Conservation (phyloP, 2,329 filamentous ascomycete species). For the Penicillium sp. region DNA sequence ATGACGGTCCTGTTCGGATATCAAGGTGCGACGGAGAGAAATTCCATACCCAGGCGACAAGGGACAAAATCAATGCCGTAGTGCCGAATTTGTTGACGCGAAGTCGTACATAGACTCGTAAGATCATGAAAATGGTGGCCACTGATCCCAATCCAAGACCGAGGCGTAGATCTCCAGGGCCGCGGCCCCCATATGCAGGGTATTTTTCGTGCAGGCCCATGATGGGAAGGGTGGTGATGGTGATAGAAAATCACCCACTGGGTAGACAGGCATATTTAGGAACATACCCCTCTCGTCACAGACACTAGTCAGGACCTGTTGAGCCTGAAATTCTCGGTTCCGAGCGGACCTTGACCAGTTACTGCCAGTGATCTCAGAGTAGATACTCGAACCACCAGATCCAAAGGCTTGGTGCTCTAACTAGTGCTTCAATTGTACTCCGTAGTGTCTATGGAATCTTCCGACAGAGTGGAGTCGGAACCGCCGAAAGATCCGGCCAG, state of each 20-base stretch:
- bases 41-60: conserved; percentile 31
- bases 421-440: neutral
- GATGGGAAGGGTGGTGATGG: neutral
- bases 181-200: conserved; percentile 32
- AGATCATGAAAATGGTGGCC: conserved; percentile 29
- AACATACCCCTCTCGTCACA: neutral
- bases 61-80: conserved; percentile 26
- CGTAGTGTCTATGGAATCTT: neutral
- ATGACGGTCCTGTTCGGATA: neutral
- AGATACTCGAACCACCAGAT: conserved; percentile 11
- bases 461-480: conserved; percentile 14
- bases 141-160: conserved; percentile 25
- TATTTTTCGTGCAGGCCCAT: conserved; percentile 21
- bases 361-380: conserved; percentile 8
- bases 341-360: neutral
- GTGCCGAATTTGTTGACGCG: conserved; percentile 33
- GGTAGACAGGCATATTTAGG: conserved; percentile 5
- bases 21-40: neutral
- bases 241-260: neutral
- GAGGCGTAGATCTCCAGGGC: conserved; percentile 26
- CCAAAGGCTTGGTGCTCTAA: conserved; percentile 1
- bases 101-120: conserved; percentile 30
- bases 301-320: neutral
- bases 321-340: neutral
- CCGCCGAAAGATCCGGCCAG: neutral